Percentiles rank a stretch among this genome's conserved stretches.
These are phyloP conservation scores for Clitopilus passeckerianus DNA, from an alignment of 768 basidiomycete species.

Conservation along the genomic window DNA sequence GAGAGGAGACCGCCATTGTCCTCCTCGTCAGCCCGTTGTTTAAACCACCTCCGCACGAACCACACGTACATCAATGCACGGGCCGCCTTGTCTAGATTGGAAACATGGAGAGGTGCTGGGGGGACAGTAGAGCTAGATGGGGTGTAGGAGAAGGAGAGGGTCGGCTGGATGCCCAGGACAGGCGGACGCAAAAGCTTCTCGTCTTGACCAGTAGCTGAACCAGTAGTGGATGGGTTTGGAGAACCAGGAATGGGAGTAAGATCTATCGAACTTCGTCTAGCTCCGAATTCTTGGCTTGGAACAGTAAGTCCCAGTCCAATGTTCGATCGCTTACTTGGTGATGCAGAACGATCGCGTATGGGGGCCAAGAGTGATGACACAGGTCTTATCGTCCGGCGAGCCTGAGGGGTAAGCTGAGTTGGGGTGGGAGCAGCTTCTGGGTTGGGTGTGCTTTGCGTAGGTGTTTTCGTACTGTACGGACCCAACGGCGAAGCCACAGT, in stretches of 20 bases:
- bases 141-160: constrained; percentile 42
- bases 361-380: neutral
- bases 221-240: neutral
- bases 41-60: constrained; percentile 74
- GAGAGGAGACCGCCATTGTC: constrained; percentile 40
- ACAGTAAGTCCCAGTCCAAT: constrained; percentile 10
- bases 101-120: constrained; percentile 4
- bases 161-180: constrained; percentile 64
- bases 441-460: constrained; percentile 7
- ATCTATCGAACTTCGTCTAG: neutral
- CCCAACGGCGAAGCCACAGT: constrained; percentile 15
- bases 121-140: constrained; percentile 16
- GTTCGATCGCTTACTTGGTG: constrained; percentile 9
- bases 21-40: constrained; percentile 34
- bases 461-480: constrained; percentile 4
- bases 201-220: neutral
- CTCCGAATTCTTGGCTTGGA: constrained; percentile 4
- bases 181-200: constrained; percentile 27
- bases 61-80: constrained; percentile 65
- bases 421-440: constrained; percentile 9
- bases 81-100: constrained; percentile 9
- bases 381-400: neutral
- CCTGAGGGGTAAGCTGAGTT: neutral
- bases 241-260: neutral
- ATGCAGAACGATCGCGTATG: constrained; percentile 13